Base-by-base conservation (phyloP, 2,329 filamentous ascomycete genomes). In the Exophiala sp. region DNA sequence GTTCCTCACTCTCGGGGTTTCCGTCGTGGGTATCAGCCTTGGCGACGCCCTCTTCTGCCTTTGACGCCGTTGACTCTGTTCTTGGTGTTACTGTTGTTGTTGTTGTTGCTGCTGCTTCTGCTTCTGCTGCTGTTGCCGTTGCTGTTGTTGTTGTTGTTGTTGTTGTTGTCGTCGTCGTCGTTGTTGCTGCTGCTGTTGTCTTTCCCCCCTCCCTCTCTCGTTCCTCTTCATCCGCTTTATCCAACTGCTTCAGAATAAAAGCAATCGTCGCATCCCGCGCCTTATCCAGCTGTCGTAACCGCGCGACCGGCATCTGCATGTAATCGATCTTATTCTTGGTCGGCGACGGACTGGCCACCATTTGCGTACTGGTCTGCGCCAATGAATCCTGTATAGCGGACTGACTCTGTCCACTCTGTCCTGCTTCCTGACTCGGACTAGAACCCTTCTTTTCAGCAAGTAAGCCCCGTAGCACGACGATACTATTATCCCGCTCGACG, bases 211-310 rank as follows among this genome's bases (percentile, higher is more conserved):
- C n/a, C 24, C 27, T 30, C 39, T 40, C 40, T 39, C 55, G 49
- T 37, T 56, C 45, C 45, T 68, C 60, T 52, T 66, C 65, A 48
- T 79, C 76, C 1, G 70, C 67, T 45, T 73, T 71, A 53, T 78
- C 74, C 51, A 79, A 75, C 51, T 76, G 66, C 58, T 73, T 75
- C 46, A 79, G 59, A 35, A 79, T 65, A 52, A 75, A 78, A 1
- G 68, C 64, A 52, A 78, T 70, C 1, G 74, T 78, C 6, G 72
- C 73, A 64, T 79, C 76, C 40, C 75, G 65, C 16, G 74, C 76
- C 55, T 72, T 76, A 58, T 79, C 76, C 22, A 77, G 61, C 49
- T 73, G 70, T 8, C 62, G 59, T 22, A 79, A 62, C 41, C 66
- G 65, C 45, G 60, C 62, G 10, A 66, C 56, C 34, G 71, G 58